These are phyloP conservation scores for Xerocomellus amylosporus DNA, from an alignment of 768 basidiomycete genomes.

Conservation along the genomic window DNA sequence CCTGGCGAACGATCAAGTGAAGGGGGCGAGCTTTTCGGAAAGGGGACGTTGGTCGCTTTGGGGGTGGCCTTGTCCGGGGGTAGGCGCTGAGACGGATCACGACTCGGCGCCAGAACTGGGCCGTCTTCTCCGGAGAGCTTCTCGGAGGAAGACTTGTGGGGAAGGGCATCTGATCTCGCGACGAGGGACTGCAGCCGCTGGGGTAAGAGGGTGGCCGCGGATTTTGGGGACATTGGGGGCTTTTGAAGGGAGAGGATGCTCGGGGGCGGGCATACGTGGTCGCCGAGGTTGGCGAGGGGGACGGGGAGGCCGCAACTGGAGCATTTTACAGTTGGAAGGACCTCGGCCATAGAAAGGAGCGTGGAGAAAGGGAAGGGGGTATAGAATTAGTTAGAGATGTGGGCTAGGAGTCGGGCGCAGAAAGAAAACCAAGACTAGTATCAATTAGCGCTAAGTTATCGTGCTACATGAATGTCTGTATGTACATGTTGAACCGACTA, in stretches of 20 bases:
- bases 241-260: constrained; percentile 33
- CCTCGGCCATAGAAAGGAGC: constrained; percentile 41
- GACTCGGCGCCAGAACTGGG: constrained; percentile 10
- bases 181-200: constrained; percentile 49
- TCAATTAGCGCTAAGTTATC: constrained; percentile 12
- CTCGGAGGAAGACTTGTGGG: constrained; percentile 6
- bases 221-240: constrained; percentile 37
- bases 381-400: constrained; percentile 24
- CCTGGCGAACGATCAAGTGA: constrained; percentile 3
- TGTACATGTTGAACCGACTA: constrained; percentile 16
- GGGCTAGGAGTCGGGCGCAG: constrained; percentile 4
- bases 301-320: constrained; percentile 72
- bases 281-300: constrained; percentile 67
- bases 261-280: constrained; percentile 71
- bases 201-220: constrained; percentile 47
- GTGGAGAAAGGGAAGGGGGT: constrained; percentile 16
- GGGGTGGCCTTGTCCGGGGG: constrained; percentile 22
- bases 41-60: constrained; percentile 1
- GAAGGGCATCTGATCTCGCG: constrained; percentile 17
- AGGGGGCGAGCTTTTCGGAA: background rate
- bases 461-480: constrained; percentile 5
- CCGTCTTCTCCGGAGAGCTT: constrained; percentile 4
- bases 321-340: constrained; percentile 83
- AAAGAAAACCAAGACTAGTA: background rate
- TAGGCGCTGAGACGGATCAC: constrained; percentile 29